A percentile compares a stretch with the other conserved stretches of the same genome.
Evolutionary conservation across 169 alveolate species (phyloP).

Genomic region (Eimeria necatrix): DNA sequence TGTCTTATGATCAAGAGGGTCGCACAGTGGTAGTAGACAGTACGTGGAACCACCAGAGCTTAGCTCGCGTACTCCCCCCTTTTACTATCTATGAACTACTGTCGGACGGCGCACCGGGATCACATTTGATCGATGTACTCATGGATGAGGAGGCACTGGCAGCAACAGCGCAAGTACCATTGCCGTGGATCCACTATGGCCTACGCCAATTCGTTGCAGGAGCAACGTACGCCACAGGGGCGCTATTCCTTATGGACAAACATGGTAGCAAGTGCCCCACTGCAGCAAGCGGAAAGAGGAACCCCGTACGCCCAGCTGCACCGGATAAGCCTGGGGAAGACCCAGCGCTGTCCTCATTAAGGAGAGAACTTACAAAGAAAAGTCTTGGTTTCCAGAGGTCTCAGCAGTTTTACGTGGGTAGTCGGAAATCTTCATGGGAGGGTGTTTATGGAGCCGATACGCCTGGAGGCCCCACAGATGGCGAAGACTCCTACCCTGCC

Average conservation of each 20-base stretch:
- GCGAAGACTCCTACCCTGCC: conserved; percentile 52
- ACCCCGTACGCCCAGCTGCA: neutral
- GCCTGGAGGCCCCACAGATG: neutral
- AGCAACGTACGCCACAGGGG: conserved; percentile 43
- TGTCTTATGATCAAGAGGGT: conserved; percentile 25
- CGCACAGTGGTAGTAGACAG: conserved; percentile 41
- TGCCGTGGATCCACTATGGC: conserved; percentile 21
- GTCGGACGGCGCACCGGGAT: conserved; percentile 17
- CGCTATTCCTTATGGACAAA: conserved; percentile 15
- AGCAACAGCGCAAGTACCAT: conserved; percentile 1
- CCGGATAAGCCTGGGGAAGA: neutral
- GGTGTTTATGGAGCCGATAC: neutral
- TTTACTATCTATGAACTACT: conserved; percentile 14
- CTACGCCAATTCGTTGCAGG: conserved; percentile 22
- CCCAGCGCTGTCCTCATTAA: neutral
- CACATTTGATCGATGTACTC: conserved; percentile 14
- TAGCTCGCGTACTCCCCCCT: conserved; percentile 14
- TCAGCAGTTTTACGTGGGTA: neutral
- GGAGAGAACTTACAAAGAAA: conserved; percentile 12
- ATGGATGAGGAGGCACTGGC: conserved; percentile 47
- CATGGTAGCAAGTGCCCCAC: conserved; percentile 39
- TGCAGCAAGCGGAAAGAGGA: neutral
- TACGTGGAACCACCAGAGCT: conserved; percentile 30
- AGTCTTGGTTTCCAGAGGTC: neutral
- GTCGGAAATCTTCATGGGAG: neutral